phyloP scores from a whole-genome alignment of 495 filamentous ascomycete genomes.

The Penicillium robsamsonii region DNA sequence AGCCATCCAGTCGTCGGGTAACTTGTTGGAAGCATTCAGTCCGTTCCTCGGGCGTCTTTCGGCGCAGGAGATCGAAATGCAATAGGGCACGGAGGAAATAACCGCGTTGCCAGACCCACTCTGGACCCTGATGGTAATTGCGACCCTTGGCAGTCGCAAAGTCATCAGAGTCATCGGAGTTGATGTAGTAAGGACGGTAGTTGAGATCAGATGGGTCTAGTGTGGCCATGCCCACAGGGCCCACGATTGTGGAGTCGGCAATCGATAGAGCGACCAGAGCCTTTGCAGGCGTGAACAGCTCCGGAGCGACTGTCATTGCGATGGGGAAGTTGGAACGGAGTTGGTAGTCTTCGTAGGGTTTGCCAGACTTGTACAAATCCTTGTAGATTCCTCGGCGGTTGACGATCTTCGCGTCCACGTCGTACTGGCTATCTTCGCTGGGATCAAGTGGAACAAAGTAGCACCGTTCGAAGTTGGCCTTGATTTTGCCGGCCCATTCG shows the following conservation, averaged over 20 bases:
- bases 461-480: conserved; percentile 81
- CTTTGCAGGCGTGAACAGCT: conserved; percentile 74
- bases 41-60: conserved; percentile 58
- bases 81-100: conserved; percentile 90
- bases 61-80: conserved; percentile 79
- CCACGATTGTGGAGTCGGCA: conserved; percentile 74
- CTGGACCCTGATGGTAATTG: conserved; percentile 97
- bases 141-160: conserved; percentile 89
- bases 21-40: conserved; percentile 93
- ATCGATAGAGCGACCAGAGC: conserved; percentile 75
- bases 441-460: conserved; percentile 76
- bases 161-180: conserved; percentile 86
- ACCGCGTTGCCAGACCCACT: conserved; percentile 98
- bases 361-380: conserved; percentile 87
- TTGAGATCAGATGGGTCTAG: conserved; percentile 89
- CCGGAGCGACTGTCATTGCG: conserved; percentile 89
- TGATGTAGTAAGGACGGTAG: conserved; percentile 91
- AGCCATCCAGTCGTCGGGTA: conserved; percentile 74
- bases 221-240: conserved; percentile 92
- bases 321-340: conserved; percentile 92
- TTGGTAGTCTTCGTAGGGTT: conserved; percentile 97
- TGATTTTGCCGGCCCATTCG: conserved; percentile 80
- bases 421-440: conserved; percentile 69
- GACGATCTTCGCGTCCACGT: conserved; percentile 73
- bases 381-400: conserved; percentile 97